These are phyloP conservation scores for Schizonepeta tenuifolia DNA, from an alignment of 257 asterid genomes.

Conservation along the genomic window DNA sequence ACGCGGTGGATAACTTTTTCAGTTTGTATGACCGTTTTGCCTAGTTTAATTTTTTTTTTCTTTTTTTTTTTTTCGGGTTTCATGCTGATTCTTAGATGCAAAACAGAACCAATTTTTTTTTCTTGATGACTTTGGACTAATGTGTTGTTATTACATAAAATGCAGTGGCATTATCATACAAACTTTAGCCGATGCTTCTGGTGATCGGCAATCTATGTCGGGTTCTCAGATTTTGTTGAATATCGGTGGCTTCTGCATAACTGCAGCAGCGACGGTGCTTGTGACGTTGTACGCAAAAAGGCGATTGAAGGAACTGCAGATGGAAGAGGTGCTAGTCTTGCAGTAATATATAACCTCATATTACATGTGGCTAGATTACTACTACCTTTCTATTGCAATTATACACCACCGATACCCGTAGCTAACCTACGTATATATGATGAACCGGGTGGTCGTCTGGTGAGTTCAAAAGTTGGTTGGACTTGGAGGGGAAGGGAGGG, in stretches of 20 bases:
- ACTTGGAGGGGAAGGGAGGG: conserved; percentile 18
- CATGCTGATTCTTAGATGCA: neutral
- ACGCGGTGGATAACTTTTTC: neutral
- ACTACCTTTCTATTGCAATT: conserved; percentile 5
- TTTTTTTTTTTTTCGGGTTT: neutral
- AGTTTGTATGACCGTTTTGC: neutral
- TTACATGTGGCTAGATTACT: neutral
- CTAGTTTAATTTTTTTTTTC: neutral
- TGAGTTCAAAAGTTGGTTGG: conserved; percentile 9
- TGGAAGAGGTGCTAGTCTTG: conserved; percentile 56
- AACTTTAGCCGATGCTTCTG: conserved; percentile 76
- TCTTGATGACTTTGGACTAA: conserved; percentile 3
- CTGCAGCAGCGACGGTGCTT: conserved; percentile 57
- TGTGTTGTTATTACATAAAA: neutral
- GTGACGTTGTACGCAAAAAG: conserved; percentile 69
- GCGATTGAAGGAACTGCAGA: conserved; percentile 65
- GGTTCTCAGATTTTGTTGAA: conserved; percentile 60
- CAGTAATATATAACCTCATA: conserved; percentile 36
- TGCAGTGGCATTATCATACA: conserved; percentile 76
- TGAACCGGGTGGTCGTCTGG: neutral
- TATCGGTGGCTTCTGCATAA: conserved; percentile 56
- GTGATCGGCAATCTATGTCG: conserved; percentile 50
- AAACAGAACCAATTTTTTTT: neutral
- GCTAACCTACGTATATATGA: neutral
- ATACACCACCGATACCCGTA: neutral